Evolutionary conservation across 805 yeast genomes (phyloP).

Genomic region (Kodamaea lidongshanica): DNA sequence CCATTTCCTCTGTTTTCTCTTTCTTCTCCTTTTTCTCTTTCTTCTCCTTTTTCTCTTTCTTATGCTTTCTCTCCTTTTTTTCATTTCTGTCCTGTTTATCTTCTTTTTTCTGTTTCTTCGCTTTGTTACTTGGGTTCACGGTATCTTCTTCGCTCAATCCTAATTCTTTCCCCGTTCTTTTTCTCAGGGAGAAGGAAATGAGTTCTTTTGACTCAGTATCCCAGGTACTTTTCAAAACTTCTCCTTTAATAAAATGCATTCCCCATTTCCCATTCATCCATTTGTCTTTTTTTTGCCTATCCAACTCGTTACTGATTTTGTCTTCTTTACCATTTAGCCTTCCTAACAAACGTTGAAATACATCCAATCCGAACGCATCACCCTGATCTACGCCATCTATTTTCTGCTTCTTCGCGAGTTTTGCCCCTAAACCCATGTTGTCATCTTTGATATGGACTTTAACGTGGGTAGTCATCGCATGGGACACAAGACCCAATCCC

Average conservation of each 20-base stretch:
- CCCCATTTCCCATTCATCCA: conserved; percentile 87
- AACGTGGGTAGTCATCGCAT: conserved; percentile 73
- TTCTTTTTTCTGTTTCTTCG: conserved; percentile 18
- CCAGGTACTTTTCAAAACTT: conserved; percentile 77
- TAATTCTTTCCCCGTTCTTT: conserved; percentile 10
- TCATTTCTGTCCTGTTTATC: conserved; percentile 17
- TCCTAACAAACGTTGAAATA: conserved; percentile 85
- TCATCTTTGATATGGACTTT: conserved; percentile 80
- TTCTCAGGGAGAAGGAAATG: conserved; percentile 12
- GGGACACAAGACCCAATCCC: conserved; percentile 69
- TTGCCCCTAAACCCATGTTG: conserved; percentile 85
- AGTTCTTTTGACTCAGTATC: conserved; percentile 45
- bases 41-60: conserved; percentile 21
- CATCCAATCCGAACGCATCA: conserved; percentile 87
- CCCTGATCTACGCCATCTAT: conserved; percentile 71
- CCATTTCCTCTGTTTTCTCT: conserved; percentile 20
- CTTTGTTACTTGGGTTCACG: conserved; percentile 17
- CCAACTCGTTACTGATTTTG: conserved; percentile 56
- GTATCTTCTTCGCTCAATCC: conserved; percentile 17
- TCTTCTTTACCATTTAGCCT: conserved; percentile 82
- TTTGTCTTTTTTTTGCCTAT: conserved; percentile 58
- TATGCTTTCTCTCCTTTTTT: conserved; percentile 15
- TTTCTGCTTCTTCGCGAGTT: conserved; percentile 49
- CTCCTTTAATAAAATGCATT: conserved; percentile 80
- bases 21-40: conserved; percentile 19